phyloP scores from a whole-genome alignment of 176 grass and related monocot species.

The Musa schizocarpa region DNA sequence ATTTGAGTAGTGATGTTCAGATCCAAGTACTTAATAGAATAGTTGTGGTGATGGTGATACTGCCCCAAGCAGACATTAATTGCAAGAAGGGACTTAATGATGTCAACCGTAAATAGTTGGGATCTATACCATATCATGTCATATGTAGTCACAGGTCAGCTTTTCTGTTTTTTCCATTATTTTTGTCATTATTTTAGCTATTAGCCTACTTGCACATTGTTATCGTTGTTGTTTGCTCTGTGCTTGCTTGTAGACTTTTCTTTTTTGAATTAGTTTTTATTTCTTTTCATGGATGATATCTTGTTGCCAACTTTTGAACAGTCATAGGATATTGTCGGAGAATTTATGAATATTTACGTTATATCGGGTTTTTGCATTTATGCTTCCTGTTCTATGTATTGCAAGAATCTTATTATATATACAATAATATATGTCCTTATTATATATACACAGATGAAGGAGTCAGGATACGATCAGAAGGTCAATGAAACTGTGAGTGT shows the following conservation, averaged over 20 bases:
- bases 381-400: background rate
- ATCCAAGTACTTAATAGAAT: too few species aligned
- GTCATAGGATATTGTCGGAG: background rate
- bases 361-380: background rate
- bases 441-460: constrained; percentile 81
- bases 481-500: constrained; percentile 94
- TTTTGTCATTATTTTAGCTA: too few species aligned
- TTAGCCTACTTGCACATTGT: too few species aligned
- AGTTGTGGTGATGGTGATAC: too few species aligned
- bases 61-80: too few species aligned
- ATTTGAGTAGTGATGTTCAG: too few species aligned
- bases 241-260: background rate
- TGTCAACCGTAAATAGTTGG: too few species aligned
- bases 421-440: background rate
- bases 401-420: background rate
- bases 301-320: background rate
- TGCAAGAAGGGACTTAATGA: too few species aligned
- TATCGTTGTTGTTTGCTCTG: too few species aligned
- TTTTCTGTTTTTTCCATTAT: too few species aligned
- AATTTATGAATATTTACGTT: background rate
- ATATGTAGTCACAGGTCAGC: too few species aligned
- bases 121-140: too few species aligned
- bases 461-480: constrained; percentile 94
- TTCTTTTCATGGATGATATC: background rate
- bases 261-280: background rate